phyloP scores from a whole-genome alignment of 331 rosid species.

The Quercus lobata region DNA sequence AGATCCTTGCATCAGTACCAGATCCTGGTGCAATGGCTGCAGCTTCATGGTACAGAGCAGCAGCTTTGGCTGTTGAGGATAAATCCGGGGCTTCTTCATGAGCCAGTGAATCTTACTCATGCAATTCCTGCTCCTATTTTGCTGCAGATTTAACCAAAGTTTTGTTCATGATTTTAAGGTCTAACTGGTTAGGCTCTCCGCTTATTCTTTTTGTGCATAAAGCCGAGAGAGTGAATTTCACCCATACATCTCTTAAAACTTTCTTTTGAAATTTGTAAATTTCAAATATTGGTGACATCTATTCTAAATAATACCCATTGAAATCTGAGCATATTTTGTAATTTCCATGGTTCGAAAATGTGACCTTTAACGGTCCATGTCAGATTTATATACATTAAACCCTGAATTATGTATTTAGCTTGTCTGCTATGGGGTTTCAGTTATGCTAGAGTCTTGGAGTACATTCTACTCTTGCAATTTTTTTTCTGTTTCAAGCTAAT shows the following conservation, averaged over 20 bases:
- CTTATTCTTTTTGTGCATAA: slow-evolving; percentile 50
- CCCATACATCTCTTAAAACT: slow-evolving; percentile 10
- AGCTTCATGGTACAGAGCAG: slow-evolving; percentile 89
- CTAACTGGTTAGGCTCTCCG: slow-evolving; percentile 58
- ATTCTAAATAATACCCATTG: slow-evolving; percentile 26
- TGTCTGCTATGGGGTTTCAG: background rate
- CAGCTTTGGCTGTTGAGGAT: slow-evolving; percentile 58
- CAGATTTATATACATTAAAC: background rate
- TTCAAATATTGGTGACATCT: slow-evolving; percentile 18
- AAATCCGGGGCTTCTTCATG: slow-evolving; percentile 27
- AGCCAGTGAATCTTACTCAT: slow-evolving; percentile 6
- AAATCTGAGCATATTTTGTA: slow-evolving; percentile 8
- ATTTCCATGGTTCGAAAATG: background rate
- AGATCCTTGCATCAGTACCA: slow-evolving; percentile 66
- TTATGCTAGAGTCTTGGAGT: no score
- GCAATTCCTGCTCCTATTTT: slow-evolving; percentile 34
- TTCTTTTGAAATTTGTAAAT: slow-evolving; percentile 26
- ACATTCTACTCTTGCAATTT: background rate
- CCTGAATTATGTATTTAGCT: background rate
- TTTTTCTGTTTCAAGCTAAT: no score
- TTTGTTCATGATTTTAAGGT: slow-evolving; percentile 37
- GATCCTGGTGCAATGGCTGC: slow-evolving; percentile 99
- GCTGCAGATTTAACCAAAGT: slow-evolving; percentile 43
- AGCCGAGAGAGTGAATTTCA: slow-evolving; percentile 59
- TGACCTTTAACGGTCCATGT: background rate